Conservation (phyloP, 148 eudicot genomes). For the Linanthus parryae region DNA sequence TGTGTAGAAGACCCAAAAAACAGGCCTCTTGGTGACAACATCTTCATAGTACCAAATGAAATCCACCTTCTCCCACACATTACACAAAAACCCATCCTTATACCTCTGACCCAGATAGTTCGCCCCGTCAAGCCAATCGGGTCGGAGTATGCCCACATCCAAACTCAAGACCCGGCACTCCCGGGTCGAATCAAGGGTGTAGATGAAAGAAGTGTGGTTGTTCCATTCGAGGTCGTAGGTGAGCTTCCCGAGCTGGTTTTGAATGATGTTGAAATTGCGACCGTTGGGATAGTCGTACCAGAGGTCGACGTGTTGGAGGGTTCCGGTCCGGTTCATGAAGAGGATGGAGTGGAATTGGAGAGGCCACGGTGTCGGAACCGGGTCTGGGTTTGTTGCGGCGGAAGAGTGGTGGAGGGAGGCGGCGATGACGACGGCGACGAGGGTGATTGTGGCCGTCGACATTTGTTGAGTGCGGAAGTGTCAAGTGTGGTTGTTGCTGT, state of each 20-base stretch:
- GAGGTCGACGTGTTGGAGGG: constrained; percentile 18
- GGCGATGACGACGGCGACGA: not conserved
- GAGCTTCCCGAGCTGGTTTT: constrained; percentile 13
- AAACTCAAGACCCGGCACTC: constrained; percentile 6
- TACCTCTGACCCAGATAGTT: constrained; percentile 10
- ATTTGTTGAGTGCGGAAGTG: too few relatives aligned
- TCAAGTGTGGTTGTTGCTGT: too few relatives aligned
- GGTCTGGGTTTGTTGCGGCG: not conserved
- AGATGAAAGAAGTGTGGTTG: constrained; percentile 14
- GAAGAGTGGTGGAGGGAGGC: not conserved
- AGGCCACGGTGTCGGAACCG: constrained; percentile 23
- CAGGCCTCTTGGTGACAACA: constrained; percentile 16
- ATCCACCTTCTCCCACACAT: constrained; percentile 20
- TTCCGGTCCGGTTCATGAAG: constrained; percentile 24
- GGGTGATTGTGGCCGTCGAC: too few relatives aligned
- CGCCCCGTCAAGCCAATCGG: constrained; percentile 22
- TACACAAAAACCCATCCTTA: constrained; percentile 16
- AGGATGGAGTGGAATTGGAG: constrained; percentile 25
- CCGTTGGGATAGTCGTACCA: constrained; percentile 36
- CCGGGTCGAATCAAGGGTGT: constrained; percentile 6
- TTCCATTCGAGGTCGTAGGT: constrained; percentile 23
- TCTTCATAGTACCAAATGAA: constrained; percentile 18
- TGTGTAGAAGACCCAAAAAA: constrained; percentile 16
- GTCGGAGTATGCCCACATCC: constrained; percentile 17
- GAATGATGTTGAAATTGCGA: constrained; percentile 35